Conservation (phyloP, 2,329 filamentous ascomycete genomes). For the Exophiala oligosperma region DNA sequence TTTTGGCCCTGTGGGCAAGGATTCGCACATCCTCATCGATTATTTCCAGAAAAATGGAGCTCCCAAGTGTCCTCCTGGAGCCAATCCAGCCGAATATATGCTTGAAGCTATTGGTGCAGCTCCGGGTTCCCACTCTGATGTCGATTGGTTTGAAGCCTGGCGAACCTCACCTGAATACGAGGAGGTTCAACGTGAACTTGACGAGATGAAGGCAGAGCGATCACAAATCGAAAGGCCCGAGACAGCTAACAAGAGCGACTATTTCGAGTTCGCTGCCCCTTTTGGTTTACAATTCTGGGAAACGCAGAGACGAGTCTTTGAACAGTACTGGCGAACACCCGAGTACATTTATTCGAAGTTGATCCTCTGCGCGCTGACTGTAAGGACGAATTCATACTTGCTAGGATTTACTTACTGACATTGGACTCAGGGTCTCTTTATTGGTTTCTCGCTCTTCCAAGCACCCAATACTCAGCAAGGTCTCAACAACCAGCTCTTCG, state of each 20-base stretch:
- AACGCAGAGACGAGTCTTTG: conserved; percentile 73
- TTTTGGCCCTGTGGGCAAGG: conserved; percentile 64
- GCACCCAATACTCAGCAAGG: conserved; percentile 27
- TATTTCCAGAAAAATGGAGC: conserved; percentile 68
- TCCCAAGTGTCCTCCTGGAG: conserved; percentile 55
- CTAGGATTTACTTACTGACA: not conserved
- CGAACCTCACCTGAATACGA: conserved; percentile 57
- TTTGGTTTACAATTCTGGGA: conserved; percentile 66
- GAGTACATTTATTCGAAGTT: conserved; percentile 84
- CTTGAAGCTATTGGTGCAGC: conserved; percentile 60
- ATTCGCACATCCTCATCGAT: conserved; percentile 56
- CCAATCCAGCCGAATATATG: conserved; percentile 77
- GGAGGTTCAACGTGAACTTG: conserved; percentile 56
- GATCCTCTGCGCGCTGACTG: conserved; percentile 62
- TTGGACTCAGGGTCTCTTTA: conserved; percentile 36
- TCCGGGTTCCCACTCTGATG: conserved; percentile 62
- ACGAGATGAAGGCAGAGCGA: conserved; percentile 69
- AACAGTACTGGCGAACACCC: conserved; percentile 84
- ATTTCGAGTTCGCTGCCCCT: conserved; percentile 75
- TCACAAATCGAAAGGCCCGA: conserved; percentile 50
- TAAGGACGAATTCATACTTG: conserved; percentile 1
- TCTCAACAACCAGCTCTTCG: conserved; percentile 30
- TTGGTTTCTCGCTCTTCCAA: conserved; percentile 29
- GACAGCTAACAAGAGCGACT: conserved; percentile 41
- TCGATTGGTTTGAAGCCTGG: conserved; percentile 66